Conservation (phyloP, 805 yeast genomes). For the Monosporozyma aerobia region DNA sequence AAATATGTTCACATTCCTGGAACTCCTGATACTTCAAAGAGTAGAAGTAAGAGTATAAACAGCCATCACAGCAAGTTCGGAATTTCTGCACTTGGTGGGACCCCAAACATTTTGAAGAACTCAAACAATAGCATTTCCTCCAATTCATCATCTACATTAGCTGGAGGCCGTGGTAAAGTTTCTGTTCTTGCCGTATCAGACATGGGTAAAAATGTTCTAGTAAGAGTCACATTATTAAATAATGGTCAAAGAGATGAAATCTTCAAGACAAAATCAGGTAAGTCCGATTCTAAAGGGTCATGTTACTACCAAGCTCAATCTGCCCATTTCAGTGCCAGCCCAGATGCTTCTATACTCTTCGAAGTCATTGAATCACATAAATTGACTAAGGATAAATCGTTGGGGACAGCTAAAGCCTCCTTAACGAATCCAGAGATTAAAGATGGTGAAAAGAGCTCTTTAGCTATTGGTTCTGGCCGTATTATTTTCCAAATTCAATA, state of each 20-base stretch:
- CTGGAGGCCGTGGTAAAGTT: constrained; percentile 26
- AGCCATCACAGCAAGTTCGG: neutral
- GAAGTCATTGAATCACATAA: constrained; percentile 58
- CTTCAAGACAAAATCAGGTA: constrained; percentile 53
- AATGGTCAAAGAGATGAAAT: constrained; percentile 44
- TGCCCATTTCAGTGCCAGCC: constrained; percentile 55
- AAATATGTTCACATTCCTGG: neutral
- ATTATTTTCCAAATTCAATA: constrained; percentile 23
- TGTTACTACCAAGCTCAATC: constrained; percentile 51
- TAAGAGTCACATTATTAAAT: constrained; percentile 44
- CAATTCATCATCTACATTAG: neutral
- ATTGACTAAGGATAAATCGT: constrained; percentile 57
- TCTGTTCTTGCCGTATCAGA: constrained; percentile 42
- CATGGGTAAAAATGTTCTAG: constrained; percentile 36
- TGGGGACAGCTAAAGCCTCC: constrained; percentile 50
- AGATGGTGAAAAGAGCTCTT: constrained; percentile 23
- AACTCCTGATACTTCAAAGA: neutral
- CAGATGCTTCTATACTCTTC: constrained; percentile 52
- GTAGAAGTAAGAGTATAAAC: neutral
- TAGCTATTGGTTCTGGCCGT: constrained; percentile 25
- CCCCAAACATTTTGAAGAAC: neutral
- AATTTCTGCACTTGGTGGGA: neutral
- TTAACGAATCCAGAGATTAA: constrained; percentile 37
- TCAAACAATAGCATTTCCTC: neutral
- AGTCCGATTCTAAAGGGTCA: constrained; percentile 38